phyloP scores from a whole-genome alignment of 2,329 filamentous ascomycete genomes.

The Cercospora zeae-maydis region DNA sequence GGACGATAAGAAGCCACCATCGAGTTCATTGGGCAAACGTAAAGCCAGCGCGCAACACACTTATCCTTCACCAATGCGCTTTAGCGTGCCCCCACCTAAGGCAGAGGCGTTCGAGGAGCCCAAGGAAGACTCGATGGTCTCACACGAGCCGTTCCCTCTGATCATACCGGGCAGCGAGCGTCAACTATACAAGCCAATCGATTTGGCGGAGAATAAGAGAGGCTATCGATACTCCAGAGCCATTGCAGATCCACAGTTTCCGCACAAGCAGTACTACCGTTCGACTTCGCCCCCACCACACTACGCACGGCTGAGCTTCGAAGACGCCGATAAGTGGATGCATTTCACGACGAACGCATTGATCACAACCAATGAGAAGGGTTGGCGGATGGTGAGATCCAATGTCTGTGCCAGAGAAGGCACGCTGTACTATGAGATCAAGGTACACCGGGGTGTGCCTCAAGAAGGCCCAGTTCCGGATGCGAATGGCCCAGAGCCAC shows the following conservation, averaged over 20 bases:
- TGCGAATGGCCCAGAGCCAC: constrained; percentile 48
- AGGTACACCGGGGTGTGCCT: constrained; percentile 73
- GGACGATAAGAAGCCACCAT: constrained; percentile 12
- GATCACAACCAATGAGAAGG: constrained; percentile 84
- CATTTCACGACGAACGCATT: constrained; percentile 68
- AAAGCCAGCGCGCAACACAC: constrained; percentile 37
- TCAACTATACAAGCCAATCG: constrained; percentile 48
- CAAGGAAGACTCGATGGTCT: constrained; percentile 45
- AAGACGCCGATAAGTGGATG: constrained; percentile 83
- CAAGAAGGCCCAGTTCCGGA: constrained; percentile 42
- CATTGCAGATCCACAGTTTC: constrained; percentile 83
- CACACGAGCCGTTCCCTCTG: constrained; percentile 47
- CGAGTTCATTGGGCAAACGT: constrained; percentile 33
- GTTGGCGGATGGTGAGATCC: constrained; percentile 84
- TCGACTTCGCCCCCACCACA: constrained; percentile 83
- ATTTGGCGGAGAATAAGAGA: constrained; percentile 61
- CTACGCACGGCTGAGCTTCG: constrained; percentile 81
- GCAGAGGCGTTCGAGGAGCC: constrained; percentile 49
- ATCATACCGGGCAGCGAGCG: constrained; percentile 41
- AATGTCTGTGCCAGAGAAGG: constrained; percentile 90
- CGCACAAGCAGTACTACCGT: constrained; percentile 82
- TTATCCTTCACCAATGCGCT: constrained; percentile 49
- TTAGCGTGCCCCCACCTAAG: constrained; percentile 48
- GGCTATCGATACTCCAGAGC: constrained; percentile 86
- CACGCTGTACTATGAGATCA: constrained; percentile 91